Conservation (phyloP, 805 yeast species). For the Sugiyamaella chiloensis region DNA sequence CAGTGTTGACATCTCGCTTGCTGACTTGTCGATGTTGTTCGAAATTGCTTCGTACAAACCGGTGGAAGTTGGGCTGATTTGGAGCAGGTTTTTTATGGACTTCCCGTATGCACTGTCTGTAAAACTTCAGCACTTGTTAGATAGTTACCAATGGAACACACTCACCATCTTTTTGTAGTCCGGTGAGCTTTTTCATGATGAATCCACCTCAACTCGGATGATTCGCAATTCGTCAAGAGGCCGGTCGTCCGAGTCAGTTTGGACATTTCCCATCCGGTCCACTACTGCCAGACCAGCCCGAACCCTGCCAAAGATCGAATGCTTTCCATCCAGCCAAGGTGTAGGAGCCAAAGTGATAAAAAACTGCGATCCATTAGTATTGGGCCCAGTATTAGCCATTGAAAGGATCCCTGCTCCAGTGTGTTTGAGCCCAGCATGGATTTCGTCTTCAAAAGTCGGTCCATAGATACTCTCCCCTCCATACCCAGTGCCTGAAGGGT, state of each 20-base stretch:
- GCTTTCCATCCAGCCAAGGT: slow-evolving; percentile 86
- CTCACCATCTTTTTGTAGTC: slow-evolving; percentile 43
- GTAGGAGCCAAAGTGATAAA: slow-evolving; percentile 85
- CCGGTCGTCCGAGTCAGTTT: slow-evolving; percentile 41
- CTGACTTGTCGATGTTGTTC: slow-evolving; percentile 51
- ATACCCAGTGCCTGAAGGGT: slow-evolving; percentile 38
- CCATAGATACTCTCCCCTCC: slow-evolving; percentile 75
- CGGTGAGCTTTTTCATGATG: slow-evolving; percentile 29
- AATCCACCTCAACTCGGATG: slow-evolving; percentile 11
- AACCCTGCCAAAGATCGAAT: slow-evolving; percentile 87
- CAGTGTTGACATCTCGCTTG: slow-evolving; percentile 77
- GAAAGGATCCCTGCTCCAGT: slow-evolving; percentile 79
- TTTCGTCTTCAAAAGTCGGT: slow-evolving; percentile 79
- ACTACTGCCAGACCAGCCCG: slow-evolving; percentile 40
- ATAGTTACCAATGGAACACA: slow-evolving; percentile 4
- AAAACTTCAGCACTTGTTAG: slow-evolving; percentile 41
- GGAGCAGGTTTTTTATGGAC: slow-evolving; percentile 46
- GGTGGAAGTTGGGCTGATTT: slow-evolving; percentile 44
- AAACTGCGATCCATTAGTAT: slow-evolving; percentile 88
- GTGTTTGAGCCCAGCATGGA: slow-evolving; percentile 49
- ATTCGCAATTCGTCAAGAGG: slow-evolving; percentile 48
- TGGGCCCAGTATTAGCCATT: slow-evolving; percentile 92
- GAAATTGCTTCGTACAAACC: slow-evolving; percentile 61
- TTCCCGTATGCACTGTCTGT: slow-evolving; percentile 47
- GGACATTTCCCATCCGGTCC: slow-evolving; percentile 54